Conservation (phyloP, 305 asterid species). For the Fraxinus angustifolia region DNA sequence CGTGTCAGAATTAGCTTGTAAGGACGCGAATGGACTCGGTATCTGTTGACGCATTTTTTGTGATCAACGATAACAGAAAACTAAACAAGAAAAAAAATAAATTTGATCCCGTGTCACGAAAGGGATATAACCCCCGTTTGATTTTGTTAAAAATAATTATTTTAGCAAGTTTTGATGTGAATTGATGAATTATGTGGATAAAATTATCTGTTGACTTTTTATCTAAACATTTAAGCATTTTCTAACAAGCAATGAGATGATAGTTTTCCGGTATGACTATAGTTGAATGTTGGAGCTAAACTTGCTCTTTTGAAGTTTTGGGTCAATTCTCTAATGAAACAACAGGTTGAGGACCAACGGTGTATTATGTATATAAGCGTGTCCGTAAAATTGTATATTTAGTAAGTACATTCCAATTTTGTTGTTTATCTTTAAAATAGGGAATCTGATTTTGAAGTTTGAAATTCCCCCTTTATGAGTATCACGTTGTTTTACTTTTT, state of each 20-base stretch:
- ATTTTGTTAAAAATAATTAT: no score
- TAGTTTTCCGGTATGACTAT: background rate
- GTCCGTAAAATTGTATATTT: background rate
- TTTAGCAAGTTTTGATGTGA: background rate
- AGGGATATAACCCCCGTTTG: no score
- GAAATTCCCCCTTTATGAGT: slow-evolving; percentile 25
- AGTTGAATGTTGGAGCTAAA: background rate
- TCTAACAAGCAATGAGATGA: background rate
- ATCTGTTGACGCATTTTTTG: no score
- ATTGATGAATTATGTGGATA: no score
- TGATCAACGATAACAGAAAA: no score
- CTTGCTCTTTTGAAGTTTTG: background rate
- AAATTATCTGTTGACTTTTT: background rate
- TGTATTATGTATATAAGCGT: background rate
- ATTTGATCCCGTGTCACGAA: no score
- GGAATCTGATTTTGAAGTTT: slow-evolving; percentile 34
- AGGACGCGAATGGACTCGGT: no score
- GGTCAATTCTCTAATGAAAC: background rate
- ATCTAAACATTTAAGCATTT: background rate
- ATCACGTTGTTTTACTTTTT: slow-evolving; percentile 25
- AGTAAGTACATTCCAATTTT: slow-evolving; percentile 41
- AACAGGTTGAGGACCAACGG: background rate
- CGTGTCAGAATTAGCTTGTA: no score
- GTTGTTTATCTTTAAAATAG: slow-evolving; percentile 5
- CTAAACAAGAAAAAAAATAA: no score